Conservation (phyloP, 768 basidiomycete species). For the Rubroboletus satanas region DNA sequence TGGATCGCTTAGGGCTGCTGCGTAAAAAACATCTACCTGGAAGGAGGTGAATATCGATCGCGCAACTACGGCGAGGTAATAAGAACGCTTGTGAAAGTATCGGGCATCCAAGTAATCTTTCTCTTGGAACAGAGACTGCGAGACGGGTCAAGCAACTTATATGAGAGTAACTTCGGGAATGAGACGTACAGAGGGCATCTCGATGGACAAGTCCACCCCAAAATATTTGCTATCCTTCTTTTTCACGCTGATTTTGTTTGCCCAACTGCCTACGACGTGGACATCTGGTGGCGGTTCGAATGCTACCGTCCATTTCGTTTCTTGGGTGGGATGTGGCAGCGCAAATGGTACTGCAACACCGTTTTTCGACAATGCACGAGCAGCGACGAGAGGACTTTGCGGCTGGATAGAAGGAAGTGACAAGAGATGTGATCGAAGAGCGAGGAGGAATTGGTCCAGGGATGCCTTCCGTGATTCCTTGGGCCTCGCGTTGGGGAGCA, state of each 20-base stretch:
- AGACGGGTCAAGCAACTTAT: neutral
- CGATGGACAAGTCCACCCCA: slow-evolving; percentile 74
- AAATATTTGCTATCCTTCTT: slow-evolving; percentile 61
- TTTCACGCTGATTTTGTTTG: slow-evolving; percentile 70
- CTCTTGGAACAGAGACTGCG: slow-evolving; percentile 80
- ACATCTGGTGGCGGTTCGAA: slow-evolving; percentile 78
- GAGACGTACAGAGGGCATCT: slow-evolving; percentile 76
- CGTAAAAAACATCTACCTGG: slow-evolving; percentile 57
- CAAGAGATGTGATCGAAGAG: slow-evolving; percentile 63
- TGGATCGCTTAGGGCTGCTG: slow-evolving; percentile 55
- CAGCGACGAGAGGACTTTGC: slow-evolving; percentile 64
- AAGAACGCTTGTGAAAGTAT: slow-evolving; percentile 89
- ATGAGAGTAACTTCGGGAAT: neutral
- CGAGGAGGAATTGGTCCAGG: slow-evolving; percentile 64
- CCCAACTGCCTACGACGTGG: slow-evolving; percentile 82
- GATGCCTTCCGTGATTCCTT: slow-evolving; percentile 49
- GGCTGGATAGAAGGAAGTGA: slow-evolving; percentile 54
- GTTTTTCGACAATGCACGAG: slow-evolving; percentile 48
- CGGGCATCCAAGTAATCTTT: slow-evolving; percentile 90
- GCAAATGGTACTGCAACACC: slow-evolving; percentile 66
- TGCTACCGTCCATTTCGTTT: slow-evolving; percentile 84
- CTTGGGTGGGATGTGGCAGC: slow-evolving; percentile 65
- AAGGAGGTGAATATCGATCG: slow-evolving; percentile 48
- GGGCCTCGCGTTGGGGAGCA: slow-evolving; percentile 73
- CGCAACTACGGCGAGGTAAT: slow-evolving; percentile 81